Conservation (phyloP, 73 alveolate species). For the Tetrahymena thermophila region DNA sequence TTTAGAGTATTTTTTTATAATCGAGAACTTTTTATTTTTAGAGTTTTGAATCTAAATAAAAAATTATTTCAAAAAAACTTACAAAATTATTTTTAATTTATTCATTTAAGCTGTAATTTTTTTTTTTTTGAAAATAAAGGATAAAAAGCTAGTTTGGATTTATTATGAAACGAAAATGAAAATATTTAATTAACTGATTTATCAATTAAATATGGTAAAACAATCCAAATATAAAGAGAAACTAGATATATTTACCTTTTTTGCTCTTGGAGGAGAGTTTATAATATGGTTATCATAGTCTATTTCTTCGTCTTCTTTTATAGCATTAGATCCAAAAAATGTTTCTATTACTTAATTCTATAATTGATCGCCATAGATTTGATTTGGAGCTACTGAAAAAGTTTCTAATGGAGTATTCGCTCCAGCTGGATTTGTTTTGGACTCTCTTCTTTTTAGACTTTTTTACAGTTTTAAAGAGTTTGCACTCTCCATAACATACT, state of each 20-base stretch:
- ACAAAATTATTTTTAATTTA: too few relatives aligned
- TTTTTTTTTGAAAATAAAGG: too few relatives aligned
- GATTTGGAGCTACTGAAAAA: background rate
- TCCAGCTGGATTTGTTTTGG: background rate
- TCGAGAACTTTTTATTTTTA: too few relatives aligned
- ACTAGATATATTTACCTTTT: background rate
- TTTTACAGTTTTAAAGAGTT: background rate
- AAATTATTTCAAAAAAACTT: too few relatives aligned
- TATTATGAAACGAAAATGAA: too few relatives aligned
- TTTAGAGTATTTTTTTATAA: too few relatives aligned
- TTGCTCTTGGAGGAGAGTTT: background rate
- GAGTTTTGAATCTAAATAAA: too few relatives aligned
- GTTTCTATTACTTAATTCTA: background rate
- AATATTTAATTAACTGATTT: too few relatives aligned
- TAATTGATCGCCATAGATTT: background rate
- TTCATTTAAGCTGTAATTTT: too few relatives aligned
- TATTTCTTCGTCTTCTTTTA: background rate
- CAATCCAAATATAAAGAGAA: too few relatives aligned
- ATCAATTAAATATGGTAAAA: background rate
- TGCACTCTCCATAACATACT: background rate
- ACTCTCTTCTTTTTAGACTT: background rate
- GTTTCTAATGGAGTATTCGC: background rate
- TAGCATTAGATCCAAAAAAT: background rate
- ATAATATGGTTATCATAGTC: background rate
- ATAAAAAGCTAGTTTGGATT: too few relatives aligned